Evolutionary conservation across 345 rosid genomes (phyloP), one percentile per base, ranked within the genome.

Genomic region (Microthlaspi erraticum): DNA sequence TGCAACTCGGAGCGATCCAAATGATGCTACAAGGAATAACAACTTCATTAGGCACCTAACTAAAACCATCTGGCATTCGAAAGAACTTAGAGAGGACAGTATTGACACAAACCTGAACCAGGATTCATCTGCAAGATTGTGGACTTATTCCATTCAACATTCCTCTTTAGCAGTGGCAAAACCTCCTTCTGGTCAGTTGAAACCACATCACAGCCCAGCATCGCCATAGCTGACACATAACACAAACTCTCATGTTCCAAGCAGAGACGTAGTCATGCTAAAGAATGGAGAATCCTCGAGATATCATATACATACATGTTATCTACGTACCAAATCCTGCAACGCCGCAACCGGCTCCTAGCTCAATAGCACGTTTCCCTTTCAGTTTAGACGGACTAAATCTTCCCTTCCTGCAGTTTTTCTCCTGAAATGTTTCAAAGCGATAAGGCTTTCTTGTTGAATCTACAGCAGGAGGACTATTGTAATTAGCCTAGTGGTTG

Each of bases 301-400:
- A 48, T 43, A 53, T 60, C 48, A 36, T n/a, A 56, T 55, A 56
- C 58, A 46, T 46, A 57, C 60, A 68, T 41, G 54, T 60, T n/a
- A 58, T 44, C 65, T 56, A 85, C 96, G 73, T 80, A 87, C 98
- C 98, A 77, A 90, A 90, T 49, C 98, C 97, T 43, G 97, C 93
- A 41, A 93, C 94, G 32, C 98, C 97, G 56, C 98, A 93, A 62
- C 98, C 98, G 0, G 97, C 97, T 74, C 98, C 98, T 51, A 93
- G 96, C 76, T 93, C 97, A 67, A 93, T 83, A 33, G 66, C 96
- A 62, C 91, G 93, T 74, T 87, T 90, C 75, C 98, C 97, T 83
- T 88, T 87, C 48, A 93, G 86, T 77, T 88, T 93, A 46, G 91
- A 83, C 8, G 86, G 85, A 77, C 80, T 84, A 77, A 93, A 90